Evolutionary conservation across 2,329 filamentous ascomycete species (phyloP), one percentile per base, ranked within the genome.

Genomic region (Aspergillus bombycis): DNA sequence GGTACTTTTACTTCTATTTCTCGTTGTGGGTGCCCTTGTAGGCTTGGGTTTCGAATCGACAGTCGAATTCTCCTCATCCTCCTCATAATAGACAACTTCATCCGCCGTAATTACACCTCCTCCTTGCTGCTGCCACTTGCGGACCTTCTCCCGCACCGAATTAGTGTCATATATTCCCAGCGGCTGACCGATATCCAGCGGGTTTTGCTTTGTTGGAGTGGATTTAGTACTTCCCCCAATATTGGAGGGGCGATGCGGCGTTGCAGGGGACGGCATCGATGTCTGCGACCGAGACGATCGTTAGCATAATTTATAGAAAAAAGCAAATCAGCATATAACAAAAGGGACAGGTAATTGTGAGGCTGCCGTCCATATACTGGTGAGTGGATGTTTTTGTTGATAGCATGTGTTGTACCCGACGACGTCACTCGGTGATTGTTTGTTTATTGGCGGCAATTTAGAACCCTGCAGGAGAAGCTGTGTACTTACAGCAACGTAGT

Each of bases 61-160:
- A 60, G 64, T 71, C n/a, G 66, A 66, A 56, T 72, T 73, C 50
- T 71, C 67, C 23, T 76, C 81, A 5, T 87, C 85, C 16, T 90
- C 87, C 16, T 84, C 82, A 14, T 85, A 83, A 63, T 86, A 85
- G 7, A 86, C 83, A 36, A 66, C 70, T 36, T 91, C 79, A 45
- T 91, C 88, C 34, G 88, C 84, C 1, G 78, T 78, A 4, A 90
- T 85, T 30, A 89, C 89, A 7, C 86, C 85, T 38, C 89, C 91
- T 72, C 91, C 92, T 68, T 89, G 83, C 73, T 90, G 90, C 77
- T 97, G 93, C 93, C 93, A 97, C 78, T 89, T 86, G 70, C 89
- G 90, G 59, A 97, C 91, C 71, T 93, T 89, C 68, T 92, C 90
- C 66, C 87, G 87, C 55, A 96, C 91, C n/a, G 91, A 72, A 81